A percentile compares a stretch with the other conserved stretches of the same genome.
phyloP scores from a whole-genome alignment of 2,329 filamentous ascomycete genomes.

The Tolypocladium tundrense region DNA sequence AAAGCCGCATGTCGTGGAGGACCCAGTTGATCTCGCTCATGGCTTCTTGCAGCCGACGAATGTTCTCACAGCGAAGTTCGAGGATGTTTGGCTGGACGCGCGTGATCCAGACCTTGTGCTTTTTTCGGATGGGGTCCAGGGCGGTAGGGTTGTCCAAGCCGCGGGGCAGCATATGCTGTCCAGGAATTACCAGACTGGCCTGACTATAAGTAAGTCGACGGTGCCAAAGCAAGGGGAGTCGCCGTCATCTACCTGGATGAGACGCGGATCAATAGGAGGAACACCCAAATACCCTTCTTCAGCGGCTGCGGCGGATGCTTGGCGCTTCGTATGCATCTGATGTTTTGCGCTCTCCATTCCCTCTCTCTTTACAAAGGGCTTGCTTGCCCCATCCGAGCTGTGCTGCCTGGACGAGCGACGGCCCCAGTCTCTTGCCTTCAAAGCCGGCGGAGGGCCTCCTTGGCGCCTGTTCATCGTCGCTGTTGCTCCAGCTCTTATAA shows the following conservation, averaged over 20 bases:
- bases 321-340: background rate
- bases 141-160: conserved; percentile 11
- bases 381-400: background rate
- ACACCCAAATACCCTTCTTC: background rate
- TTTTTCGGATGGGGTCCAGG: conserved; percentile 17
- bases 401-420: background rate
- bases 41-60: conserved; percentile 15
- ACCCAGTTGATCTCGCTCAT: conserved; percentile 17
- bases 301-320: background rate
- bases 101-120: conserved; percentile 21
- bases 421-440: background rate
- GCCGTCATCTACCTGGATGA: background rate
- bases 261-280: background rate
- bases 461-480: background rate
- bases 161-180: conserved; percentile 14
- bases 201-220: conserved; percentile 7
- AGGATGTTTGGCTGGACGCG: conserved; percentile 13
- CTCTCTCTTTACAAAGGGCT: background rate
- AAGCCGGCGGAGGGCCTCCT: background rate
- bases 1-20: conserved; percentile 21
- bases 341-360: background rate
- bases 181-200: conserved; percentile 18
- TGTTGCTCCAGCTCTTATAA: background rate
- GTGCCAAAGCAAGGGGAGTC: background rate
- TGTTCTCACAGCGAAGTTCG: conserved; percentile 13